Percentiles rank a stretch among this genome's conserved stretches.
Conservation (phyloP, 495 filamentous ascomycete species). For the Neurospora tetraspora region DNA sequence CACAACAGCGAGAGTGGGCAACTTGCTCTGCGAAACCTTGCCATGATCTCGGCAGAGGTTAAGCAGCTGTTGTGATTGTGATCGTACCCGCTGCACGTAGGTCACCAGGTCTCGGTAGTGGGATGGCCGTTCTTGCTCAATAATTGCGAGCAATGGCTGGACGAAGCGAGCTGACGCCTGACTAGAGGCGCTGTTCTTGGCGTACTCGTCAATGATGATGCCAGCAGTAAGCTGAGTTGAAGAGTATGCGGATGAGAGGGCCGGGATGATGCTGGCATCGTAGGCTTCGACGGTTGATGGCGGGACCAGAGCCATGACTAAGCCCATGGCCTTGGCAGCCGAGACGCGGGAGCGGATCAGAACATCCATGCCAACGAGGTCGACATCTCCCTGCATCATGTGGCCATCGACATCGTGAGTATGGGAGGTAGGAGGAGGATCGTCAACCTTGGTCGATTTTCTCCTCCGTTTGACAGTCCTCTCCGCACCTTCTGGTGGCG, state of each 20-base stretch:
- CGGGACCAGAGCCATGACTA: slow-evolving; percentile 56
- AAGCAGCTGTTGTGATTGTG: slow-evolving; percentile 80
- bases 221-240: slow-evolving; percentile 76
- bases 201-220: slow-evolving; percentile 85
- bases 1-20: slow-evolving; percentile 75
- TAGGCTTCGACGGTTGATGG: slow-evolving; percentile 38
- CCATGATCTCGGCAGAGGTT: slow-evolving; percentile 83
- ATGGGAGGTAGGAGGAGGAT: slow-evolving; percentile 45
- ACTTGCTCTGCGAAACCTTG: slow-evolving; percentile 57
- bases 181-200: slow-evolving; percentile 41
- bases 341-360: slow-evolving; percentile 81
- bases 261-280: slow-evolving; percentile 47
- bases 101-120: slow-evolving; percentile 82
- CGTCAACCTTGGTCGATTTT: slow-evolving; percentile 74
- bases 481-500: slow-evolving; percentile 42
- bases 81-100: slow-evolving; percentile 77
- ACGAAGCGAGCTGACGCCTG: slow-evolving; percentile 38
- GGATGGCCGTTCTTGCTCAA: slow-evolving; percentile 69
- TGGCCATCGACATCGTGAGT: slow-evolving; percentile 93
- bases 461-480: slow-evolving; percentile 60
- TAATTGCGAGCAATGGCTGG: slow-evolving; percentile 52
- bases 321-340: slow-evolving; percentile 74
- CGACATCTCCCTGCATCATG: slow-evolving; percentile 95
- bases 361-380: slow-evolving; percentile 80
- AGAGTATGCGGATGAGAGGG: slow-evolving; percentile 60